phyloP scores from a whole-genome alignment of 306 rosid genomes.

The Ormosia semicastrata region DNA sequence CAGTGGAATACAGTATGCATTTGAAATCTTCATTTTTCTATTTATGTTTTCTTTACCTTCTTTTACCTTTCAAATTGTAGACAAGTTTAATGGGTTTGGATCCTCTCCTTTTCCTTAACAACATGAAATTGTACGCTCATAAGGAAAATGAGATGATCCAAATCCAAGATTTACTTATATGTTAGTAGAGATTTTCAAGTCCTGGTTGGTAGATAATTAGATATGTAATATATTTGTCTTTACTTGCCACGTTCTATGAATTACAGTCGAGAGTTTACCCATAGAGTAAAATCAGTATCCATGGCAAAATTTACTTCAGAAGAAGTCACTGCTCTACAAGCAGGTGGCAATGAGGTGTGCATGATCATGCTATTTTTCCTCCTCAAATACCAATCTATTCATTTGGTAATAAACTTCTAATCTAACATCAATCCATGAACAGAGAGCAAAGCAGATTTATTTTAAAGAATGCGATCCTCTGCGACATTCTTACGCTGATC shows the following conservation, averaged over 20 bases:
- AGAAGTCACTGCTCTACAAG: slow-evolving; percentile 80
- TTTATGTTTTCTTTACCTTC: neutral
- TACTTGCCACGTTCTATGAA: slow-evolving; percentile 15
- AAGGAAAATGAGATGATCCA: neutral
- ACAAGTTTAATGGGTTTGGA: neutral
- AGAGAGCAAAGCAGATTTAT: slow-evolving; percentile 79
- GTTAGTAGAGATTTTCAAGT: neutral
- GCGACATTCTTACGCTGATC: slow-evolving; percentile 62
- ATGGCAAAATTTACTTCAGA: slow-evolving; percentile 75
- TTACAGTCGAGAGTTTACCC: slow-evolving; percentile 88
- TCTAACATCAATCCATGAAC: slow-evolving; percentile 26
- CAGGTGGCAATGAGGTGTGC: slow-evolving; percentile 91
- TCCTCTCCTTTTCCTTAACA: too few relatives aligned
- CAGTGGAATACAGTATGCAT: slow-evolving; percentile 92
- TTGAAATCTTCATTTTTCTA: neutral
- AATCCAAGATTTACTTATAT: neutral
- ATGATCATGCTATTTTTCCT: neutral
- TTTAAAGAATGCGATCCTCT: slow-evolving; percentile 74
- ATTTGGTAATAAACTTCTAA: neutral
- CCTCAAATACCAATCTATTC: neutral
- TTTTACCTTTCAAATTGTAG: neutral
- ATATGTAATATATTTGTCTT: neutral
- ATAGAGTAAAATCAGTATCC: slow-evolving; percentile 88
- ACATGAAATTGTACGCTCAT: neutral
- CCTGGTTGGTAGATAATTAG: neutral